Evolutionary conservation across 768 basidiomycete genomes (phyloP), one percentile per base, ranked within the genome.

Genomic region (Kwoniella shandongensis): DNA sequence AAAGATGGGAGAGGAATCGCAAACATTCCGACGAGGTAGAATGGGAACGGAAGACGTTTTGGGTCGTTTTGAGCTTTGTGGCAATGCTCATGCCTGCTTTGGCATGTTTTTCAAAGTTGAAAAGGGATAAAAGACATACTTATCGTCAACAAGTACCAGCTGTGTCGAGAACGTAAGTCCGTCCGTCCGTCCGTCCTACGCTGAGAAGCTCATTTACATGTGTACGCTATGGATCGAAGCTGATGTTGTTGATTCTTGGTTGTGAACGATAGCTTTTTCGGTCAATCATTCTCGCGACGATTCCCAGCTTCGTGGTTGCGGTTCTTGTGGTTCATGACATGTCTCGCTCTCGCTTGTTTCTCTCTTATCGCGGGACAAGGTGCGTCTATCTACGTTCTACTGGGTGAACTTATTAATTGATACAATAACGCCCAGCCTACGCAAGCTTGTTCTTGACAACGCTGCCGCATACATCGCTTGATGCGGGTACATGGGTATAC

Each of bases 251-350:
- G n/a, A n/a, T n/a, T n/a, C n/a, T n/a, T n/a, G n/a, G n/a, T n/a
- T n/a, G n/a, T n/a, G n/a, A n/a, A n/a, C n/a, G n/a, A n/a, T 46
- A 78, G 74, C 10, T 76, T 79, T 54, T 68, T 79, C 45, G 74
- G 76, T 26, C 66, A 74, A 1, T 69, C 76, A 46, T 63, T 78
- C 26, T 50, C 66, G 0, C 51, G 67, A 5, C 57, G 77, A 15
- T 78, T 80, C 50, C 79, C 79, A 0, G 63, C 76, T 4, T 75
- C 73, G 1, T 80, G 79, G 69, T 59, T 71, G n/a, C 67, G 79
- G 17, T 80, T 79, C 60, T 62, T 79, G 20, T 79, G 78, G 79
- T 80, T 80, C 66, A 74, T 79, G 69, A 69, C 67, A 2, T 75
- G 72, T 11, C 56, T 79, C 7, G 73, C 69, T 4, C 74, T 79